Evolutionary conservation across 1,284 basidiomycete species (phyloP).

Genomic region (Melampsora americana): DNA sequence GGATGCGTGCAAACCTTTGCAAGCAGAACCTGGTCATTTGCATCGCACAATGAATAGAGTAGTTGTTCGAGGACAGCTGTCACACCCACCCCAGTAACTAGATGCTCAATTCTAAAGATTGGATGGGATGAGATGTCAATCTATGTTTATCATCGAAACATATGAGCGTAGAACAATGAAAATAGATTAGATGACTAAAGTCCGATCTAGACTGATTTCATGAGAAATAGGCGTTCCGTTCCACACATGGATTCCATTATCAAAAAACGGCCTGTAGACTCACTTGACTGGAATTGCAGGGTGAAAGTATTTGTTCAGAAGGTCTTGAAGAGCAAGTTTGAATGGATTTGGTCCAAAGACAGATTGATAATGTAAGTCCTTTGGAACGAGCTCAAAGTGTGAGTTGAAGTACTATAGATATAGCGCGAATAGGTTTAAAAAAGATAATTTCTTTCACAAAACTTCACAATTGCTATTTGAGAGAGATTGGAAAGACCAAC

Average conservation of each 20-base stretch:
- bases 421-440: neutral
- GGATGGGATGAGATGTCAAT: neutral
- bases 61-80: constrained; percentile 20
- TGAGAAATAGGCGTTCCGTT: neutral
- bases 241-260: too few relatives aligned
- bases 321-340: constrained; percentile 10
- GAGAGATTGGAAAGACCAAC: constrained; percentile 7
- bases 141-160: neutral
- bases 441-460: neutral
- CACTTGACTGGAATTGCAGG: constrained; percentile 11
- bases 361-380: constrained; percentile 28
- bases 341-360: constrained; percentile 24
- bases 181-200: neutral
- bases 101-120: constrained; percentile 10
- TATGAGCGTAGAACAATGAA: neutral
- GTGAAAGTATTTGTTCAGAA: constrained; percentile 33
- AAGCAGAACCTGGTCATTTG: constrained; percentile 14
- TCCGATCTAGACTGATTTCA: neutral
- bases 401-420: constrained; percentile 1
- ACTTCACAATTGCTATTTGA: neutral
- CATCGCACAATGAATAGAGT: constrained; percentile 25
- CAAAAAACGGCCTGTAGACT: neutral
- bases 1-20: constrained; percentile 13
- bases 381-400: constrained; percentile 5
- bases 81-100: constrained; percentile 16